Base-by-base conservation (phyloP, 2,329 filamentous ascomycete genomes). In the Fragosphaeria purpurea region DNA sequence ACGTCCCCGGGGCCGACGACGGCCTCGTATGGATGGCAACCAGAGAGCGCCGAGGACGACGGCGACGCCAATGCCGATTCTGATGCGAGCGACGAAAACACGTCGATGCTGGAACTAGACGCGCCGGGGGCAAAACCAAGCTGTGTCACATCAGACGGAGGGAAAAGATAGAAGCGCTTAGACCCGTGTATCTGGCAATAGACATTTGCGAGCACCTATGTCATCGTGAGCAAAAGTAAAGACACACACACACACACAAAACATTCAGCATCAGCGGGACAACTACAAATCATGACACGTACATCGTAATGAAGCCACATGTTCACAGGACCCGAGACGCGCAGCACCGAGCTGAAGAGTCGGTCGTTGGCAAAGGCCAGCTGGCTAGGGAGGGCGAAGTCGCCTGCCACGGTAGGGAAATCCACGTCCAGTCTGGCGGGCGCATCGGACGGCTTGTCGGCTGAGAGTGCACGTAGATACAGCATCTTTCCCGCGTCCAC, bases 291-390 rank as follows among this genome's bases (percentile, higher is more conserved):
- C 37, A 46, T 11, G 41, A 3, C 7, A 65, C 73, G 67, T 63
- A 85, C 82, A 67, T 94, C 87, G 69, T 93, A 94, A 65, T 94
- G 88, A 35, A 95, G 72, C 89, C 90, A 95, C 79, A 95, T 86
- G 41, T 82, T 85, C 9, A 91, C 85, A 2, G 79, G 79, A 1
- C 87, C 87, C 4, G 86, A 91, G 53, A 95, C 82, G 22, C 88
- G 77, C 31, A 95, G 67, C 0, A 89, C 83, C 3, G 86, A 90
- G 63, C 85, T 91, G 62, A 94, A 88, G 4, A 78, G 65, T 54
- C 80, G 80, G n/a, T 82, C 69, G 5, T 61, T 62, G 4, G 87
- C 80, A 37, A 76, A 68, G 0, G 65, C 64, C 8, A 95, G 69
- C 54, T 80, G 70, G 1, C 70, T 58, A 1, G 88, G 87, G 1